Evolutionary conservation across 1,139 yeast species (phyloP), one percentile per base, ranked within the genome.

Genomic region (Hansenula sp.): DNA sequence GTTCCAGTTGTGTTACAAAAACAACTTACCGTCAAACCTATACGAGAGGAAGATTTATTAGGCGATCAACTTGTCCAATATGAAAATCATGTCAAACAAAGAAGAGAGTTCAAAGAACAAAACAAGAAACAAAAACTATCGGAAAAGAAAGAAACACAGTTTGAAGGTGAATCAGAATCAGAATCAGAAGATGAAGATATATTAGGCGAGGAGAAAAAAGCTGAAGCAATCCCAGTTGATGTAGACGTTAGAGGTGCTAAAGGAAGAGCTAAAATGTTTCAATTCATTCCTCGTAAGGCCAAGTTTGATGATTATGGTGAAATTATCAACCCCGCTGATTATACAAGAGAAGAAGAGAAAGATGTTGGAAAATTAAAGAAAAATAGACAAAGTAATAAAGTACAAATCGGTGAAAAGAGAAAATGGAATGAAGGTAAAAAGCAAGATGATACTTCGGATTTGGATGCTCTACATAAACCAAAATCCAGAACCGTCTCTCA

Each of bases 271-370:
- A 80, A 84, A 38, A 84, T 85, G 86, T 91, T 90, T 57, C 98
- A 96, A 10, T 81, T 72, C 54, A 68, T 76, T 11, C 74, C 77
- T 2, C 71, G 72, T 25, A 77, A 79, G 50, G 71, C 75, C 25
- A 78, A 83, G 51, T 70, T 74, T 40, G 98, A 93, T 60, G 98
- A 91, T 55, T 93, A 91, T 60, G 98, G 98, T 24, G 84, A 80
- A 47, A 66, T 82, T 1, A 79, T 87, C 30, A 77, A 81, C 46
- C 69, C 70, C 35, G 79, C 81, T 35, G 87, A 85, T 54, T 88
- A 84, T 57, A 76, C 77, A 45, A 74, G 74, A 51, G 79, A 76
- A 30, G 88, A 83, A 40, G 81, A 78, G 46, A 60, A 58, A 37
- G 54, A 55, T 38, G 52, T 51, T 17, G 48, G 47, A 27, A 59